These are phyloP conservation scores for Lachnellula suecica DNA, from an alignment of 2,329 filamentous ascomycete genomes.

Conservation along the genomic window DNA sequence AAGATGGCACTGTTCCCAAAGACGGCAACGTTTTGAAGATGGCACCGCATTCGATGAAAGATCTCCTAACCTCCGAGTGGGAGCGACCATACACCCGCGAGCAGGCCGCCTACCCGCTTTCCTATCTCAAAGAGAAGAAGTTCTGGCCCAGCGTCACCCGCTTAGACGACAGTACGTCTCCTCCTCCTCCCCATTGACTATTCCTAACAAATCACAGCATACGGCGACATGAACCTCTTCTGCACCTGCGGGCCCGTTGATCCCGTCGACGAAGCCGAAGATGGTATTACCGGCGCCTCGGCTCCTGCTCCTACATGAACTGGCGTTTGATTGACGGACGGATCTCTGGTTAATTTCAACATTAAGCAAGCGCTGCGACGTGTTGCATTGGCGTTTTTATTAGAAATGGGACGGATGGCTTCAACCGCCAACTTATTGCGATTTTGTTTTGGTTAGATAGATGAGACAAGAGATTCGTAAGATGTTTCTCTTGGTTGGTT, in stretches of 20 bases:
- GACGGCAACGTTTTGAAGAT: conserved; percentile 86
- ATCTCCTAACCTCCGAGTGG: conserved; percentile 77
- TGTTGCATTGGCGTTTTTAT: not conserved
- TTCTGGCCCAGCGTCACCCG: conserved; percentile 91
- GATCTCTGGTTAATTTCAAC: not conserved
- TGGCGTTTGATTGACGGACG: not conserved
- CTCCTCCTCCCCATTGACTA: conserved; percentile 11
- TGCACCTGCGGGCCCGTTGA: conserved; percentile 90
- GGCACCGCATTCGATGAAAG: conserved; percentile 80
- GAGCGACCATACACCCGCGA: conserved; percentile 77
- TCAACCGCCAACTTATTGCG: not conserved
- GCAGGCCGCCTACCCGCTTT: conserved; percentile 82
- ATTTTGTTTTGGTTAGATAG: not conserved
- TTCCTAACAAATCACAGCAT: conserved; percentile 53
- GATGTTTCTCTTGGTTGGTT: not conserved
- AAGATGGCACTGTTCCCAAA: conserved; percentile 73
- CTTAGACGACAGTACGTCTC: conserved; percentile 77
- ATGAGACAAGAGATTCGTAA: not conserved
- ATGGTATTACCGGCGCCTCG: conserved; percentile 23
- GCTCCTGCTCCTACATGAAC: conserved; percentile 26
- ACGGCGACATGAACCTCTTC: conserved; percentile 89
- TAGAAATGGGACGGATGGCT: not conserved
- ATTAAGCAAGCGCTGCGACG: conserved; percentile 1
- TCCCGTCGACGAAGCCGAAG: conserved; percentile 23
- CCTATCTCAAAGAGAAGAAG: conserved; percentile 89